These are phyloP conservation scores for Diaporthe sp. DNA, from an alignment of 2,329 filamentous ascomycete genomes.

Conservation along the genomic window DNA sequence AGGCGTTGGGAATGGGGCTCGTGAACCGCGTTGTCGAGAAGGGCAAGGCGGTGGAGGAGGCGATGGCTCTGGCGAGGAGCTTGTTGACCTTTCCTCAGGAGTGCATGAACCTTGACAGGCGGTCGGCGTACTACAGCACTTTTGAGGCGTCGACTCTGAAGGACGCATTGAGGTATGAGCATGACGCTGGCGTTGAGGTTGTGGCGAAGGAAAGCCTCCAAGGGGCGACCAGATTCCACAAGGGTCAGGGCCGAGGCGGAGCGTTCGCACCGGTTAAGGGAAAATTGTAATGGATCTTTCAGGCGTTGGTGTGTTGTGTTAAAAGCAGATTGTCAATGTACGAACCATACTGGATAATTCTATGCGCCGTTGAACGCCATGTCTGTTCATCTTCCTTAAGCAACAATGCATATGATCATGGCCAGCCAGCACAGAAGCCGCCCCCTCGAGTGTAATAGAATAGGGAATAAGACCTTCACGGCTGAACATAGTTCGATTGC, in stretches of 20 bases:
- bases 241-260: conserved; percentile 22
- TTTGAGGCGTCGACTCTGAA: conserved; percentile 63
- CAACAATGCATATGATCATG: background rate
- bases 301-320: too few relatives aligned
- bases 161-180: conserved; percentile 65
- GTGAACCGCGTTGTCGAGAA: conserved; percentile 66
- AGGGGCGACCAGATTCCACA: conserved; percentile 20
- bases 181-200: conserved; percentile 57
- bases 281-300: background rate
- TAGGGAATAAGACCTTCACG: too few relatives aligned
- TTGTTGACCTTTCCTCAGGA: conserved; percentile 64
- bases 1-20: conserved; percentile 66
- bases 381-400: background rate
- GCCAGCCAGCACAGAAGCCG: background rate
- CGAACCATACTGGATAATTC: too few relatives aligned
- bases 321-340: background rate
- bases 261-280: conserved; percentile 6
- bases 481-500: background rate
- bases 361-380: too few relatives aligned
- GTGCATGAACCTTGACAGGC: conserved; percentile 66
- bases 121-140: conserved; percentile 62
- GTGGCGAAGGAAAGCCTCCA: conserved; percentile 58
- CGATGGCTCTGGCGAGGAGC: conserved; percentile 60
- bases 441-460: too few relatives aligned
- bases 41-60: conserved; percentile 64